Percentiles rank a stretch among this genome's conserved stretches.
Evolutionary conservation across 2,329 filamentous ascomycete species (phyloP).

Genomic region (Hypoxylon sp.): DNA sequence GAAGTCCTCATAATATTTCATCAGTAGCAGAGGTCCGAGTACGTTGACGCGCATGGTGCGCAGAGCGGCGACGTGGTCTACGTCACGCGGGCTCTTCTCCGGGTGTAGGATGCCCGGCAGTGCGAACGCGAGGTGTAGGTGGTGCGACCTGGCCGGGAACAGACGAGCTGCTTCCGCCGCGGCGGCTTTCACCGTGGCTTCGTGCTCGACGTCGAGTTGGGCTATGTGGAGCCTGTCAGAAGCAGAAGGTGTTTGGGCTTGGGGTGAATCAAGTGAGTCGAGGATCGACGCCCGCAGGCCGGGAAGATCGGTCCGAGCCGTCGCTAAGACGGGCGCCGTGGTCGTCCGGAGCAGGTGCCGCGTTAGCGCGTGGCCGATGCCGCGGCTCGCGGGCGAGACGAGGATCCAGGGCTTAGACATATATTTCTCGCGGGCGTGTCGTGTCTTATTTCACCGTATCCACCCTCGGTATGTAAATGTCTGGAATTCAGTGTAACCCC

Average conservation of each 20-base stretch:
- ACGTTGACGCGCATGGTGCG: constrained; percentile 79
- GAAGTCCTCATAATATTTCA: constrained; percentile 79
- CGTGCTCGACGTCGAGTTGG: constrained; percentile 65
- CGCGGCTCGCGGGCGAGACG: constrained; percentile 60
- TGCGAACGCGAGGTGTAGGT: constrained; percentile 76
- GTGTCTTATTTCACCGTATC: background rate
- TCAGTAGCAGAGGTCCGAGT: constrained; percentile 78
- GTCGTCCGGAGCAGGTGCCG: constrained; percentile 62
- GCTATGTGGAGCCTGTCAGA: constrained; percentile 55
- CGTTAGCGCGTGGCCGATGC: constrained; percentile 62
- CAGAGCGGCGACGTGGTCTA: constrained; percentile 71
- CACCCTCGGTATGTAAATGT: no score
- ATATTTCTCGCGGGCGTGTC: background rate
- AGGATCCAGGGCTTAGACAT: constrained; percentile 65
- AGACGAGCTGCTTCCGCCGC: constrained; percentile 61
- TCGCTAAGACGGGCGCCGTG: constrained; percentile 61
- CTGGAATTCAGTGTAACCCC: no score
- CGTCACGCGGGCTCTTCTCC: constrained; percentile 76
- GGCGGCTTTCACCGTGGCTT: constrained; percentile 70
- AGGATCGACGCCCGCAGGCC: constrained; percentile 53
- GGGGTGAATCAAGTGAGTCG: constrained; percentile 43
- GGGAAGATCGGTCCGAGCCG: constrained; percentile 55
- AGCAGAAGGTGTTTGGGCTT: constrained; percentile 37
- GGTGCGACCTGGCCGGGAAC: constrained; percentile 64
- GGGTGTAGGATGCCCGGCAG: constrained; percentile 78